Evolutionary conservation across 495 filamentous ascomycete species (phyloP), one percentile per base, ranked within the genome.

Genomic region (Aspergillus campestris): DNA sequence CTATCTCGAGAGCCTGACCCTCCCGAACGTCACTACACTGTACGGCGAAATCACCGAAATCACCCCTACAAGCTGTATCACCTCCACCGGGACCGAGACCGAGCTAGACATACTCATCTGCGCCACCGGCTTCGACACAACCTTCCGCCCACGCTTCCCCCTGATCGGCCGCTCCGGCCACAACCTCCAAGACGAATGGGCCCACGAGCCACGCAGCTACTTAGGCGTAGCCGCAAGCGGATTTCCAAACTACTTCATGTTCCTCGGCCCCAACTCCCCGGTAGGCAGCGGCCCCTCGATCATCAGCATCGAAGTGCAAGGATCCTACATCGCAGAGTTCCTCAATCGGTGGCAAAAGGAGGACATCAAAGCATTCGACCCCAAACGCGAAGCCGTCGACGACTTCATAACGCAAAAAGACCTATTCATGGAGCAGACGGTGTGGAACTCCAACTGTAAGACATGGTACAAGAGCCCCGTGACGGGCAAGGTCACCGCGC

Each of bases 171-270:
- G 56, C 44, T 54, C 62, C 33, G 74, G 69, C 10, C 58, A 58
- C 15, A 63, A 64, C 30, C 60, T 83, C 15, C 57, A 72, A 31
- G 62, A 74, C 13, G 61, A 71, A 1, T 81, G 73, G 69, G 61
- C 71, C 2, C 59, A 67, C 42, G 72, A 73, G 3, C 55, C 77
- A 0, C 74, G 73, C 42, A 73, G 77, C 8, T 84, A 83, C 52
- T 67, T 77, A 34, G 75, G 74, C 6, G 71, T 71, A 14, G 75
- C 76, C 7, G 65, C 80, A 51, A 70, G 79, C 44, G 70, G 69
- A 0, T 84, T 82, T 51, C 81, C 80, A 0, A 83, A 83, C 45
- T 77, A 81, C 55, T 83, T 84, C 62, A 71, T 78, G 14, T 68
- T 82, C 6, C 70, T 76, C 45, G 80, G 80, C 0, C 80, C 80